Base-by-base conservation (phyloP, 2,329 filamentous ascomycete genomes). In the Fusarium xyrophilum region DNA sequence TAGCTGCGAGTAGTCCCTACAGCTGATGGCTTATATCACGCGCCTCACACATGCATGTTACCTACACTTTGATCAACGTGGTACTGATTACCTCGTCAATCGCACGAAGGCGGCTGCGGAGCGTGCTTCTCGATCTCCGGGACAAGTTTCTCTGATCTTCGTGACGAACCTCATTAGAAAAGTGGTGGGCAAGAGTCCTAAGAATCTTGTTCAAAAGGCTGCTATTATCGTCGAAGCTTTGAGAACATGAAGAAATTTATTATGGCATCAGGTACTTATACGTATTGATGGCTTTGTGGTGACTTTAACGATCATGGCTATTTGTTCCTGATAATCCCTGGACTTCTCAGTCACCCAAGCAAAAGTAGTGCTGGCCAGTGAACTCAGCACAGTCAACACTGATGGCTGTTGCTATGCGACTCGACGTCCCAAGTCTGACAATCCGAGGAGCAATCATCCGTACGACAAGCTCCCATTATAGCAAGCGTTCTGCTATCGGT, bases 321-420 rank as follows among this genome's bases (percentile, higher is more conserved):
- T 19, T 11, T n/a, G 1, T 7, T n/a, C 8, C 10, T 17, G 5
- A 9, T 7, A 17, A 23, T 17, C 3, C 25, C 15, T 6, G 1
- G 19, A 19, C 11, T 10, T 3, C 15, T 47, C 13, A 61, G 23
- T 55, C 48, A 6, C 47, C 60, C 25, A 62, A 28, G 15, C 53
- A 62, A 4, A 62, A 60, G 46, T 60, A 62, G n/a, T 60, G 36
- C 19, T 62, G 59, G 2, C 55, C 59, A 23, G 55, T 60, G 7
- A 62, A 53, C 39, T 62, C 46, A 3, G 33, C 59, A 19, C 55
- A 62, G 33, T 62, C 59, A 9, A 62, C 55, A 17, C 19, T 35
- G 2, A 62, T 44, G 13, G 13, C 38, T 38, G 27, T 46, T 62
- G 17, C 44, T 46, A 15, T 44, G 38, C 1, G 33, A 28, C 7